Evolutionary conservation across 805 yeast species (phyloP), one percentile per base, ranked within the genome.

Genomic region (Naumovozyma castellii): DNA sequence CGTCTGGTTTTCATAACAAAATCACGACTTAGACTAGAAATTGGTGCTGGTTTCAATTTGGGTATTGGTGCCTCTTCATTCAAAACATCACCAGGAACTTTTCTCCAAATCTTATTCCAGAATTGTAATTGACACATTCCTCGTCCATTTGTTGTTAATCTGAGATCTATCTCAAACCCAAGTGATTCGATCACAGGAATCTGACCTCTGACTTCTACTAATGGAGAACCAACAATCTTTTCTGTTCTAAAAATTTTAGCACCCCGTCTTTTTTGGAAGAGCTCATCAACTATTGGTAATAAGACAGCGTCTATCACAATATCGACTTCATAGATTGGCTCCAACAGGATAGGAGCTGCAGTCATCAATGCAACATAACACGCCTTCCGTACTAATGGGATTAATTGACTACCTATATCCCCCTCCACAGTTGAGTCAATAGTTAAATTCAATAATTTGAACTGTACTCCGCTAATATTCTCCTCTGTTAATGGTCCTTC

Each of bases 401-500:
- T 80, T 4, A 88, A 69, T 56, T 86, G 94, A 1, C 77, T 83
- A 10, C 43, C 47, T 10, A 45, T 32, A 16, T 43, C 37, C 12
- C 32, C 38, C 18, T 30, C 10, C 5, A 28, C 35, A 16, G 25
- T 64, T 20, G 72, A 70, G 0, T 67, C 60, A 4, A 80, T 69
- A 2, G 38, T 32, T 3, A 83, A 51, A 0, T 65, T 84, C 35
- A 85, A 67, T 32, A 92, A 69, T 40, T 76, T 75, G 59, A 92
- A 86, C 46, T 74, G 77, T 4, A 80, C 75, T 39, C 78, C 73
- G 39, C 84, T 64, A 5, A 92, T 68, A 0, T 84, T 80, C 54
- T 86, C 96, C 44, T 83, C 95, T 45, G 94, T 78, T n/a, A 92
- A 65, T 0, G 99, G 98, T 0, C 98, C 98, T 51, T 84, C 95